Percentiles rank a stretch among this genome's conserved stretches.
Evolutionary conservation across 495 filamentous ascomycete genomes (phyloP).

Genomic region (Podospora sp.): DNA sequence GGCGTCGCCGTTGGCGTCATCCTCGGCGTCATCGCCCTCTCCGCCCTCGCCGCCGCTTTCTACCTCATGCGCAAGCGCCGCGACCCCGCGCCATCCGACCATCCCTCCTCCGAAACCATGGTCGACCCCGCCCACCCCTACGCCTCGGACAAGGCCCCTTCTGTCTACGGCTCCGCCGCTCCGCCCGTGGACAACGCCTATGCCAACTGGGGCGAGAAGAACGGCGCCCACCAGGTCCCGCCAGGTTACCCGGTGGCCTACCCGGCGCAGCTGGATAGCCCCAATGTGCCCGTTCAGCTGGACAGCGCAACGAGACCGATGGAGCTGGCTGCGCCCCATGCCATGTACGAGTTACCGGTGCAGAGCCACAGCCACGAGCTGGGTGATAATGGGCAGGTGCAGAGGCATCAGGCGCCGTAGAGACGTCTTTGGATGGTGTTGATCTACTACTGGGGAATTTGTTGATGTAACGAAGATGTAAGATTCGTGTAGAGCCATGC

Average conservation of each 20-base stretch:
- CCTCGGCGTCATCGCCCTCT: constrained; percentile 34
- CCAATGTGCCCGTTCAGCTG: constrained; percentile 23
- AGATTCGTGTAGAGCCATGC: too few species aligned
- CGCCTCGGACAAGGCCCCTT: constrained; percentile 18
- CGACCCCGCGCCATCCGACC: constrained; percentile 10
- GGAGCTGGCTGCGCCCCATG: constrained; percentile 30
- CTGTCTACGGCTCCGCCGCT: constrained; percentile 21
- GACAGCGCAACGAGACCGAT: constrained; percentile 23
- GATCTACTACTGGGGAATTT: too few species aligned
- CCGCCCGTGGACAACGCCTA: constrained; percentile 14
- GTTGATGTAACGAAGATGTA: too few species aligned
- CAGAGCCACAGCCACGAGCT: constrained; percentile 38
- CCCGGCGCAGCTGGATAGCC: constrained; percentile 13
- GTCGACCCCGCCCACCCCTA: not conserved
- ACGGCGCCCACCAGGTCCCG: constrained; percentile 6
- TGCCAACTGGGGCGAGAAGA: constrained; percentile 26
- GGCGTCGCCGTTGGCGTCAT: constrained; percentile 43
- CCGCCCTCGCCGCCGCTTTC: constrained; percentile 28
- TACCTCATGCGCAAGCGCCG: constrained; percentile 28
- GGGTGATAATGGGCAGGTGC: constrained; percentile 15
- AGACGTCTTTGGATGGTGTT: not conserved
- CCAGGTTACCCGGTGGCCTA: not conserved
- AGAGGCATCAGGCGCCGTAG: constrained; percentile 15
- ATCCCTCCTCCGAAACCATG: not conserved
- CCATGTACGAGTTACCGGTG: constrained; percentile 37